Evolutionary conservation across 2,329 filamentous ascomycete genomes (phyloP), one percentile per base, ranked within the genome.

Genomic region (Truncatella angustata): DNA sequence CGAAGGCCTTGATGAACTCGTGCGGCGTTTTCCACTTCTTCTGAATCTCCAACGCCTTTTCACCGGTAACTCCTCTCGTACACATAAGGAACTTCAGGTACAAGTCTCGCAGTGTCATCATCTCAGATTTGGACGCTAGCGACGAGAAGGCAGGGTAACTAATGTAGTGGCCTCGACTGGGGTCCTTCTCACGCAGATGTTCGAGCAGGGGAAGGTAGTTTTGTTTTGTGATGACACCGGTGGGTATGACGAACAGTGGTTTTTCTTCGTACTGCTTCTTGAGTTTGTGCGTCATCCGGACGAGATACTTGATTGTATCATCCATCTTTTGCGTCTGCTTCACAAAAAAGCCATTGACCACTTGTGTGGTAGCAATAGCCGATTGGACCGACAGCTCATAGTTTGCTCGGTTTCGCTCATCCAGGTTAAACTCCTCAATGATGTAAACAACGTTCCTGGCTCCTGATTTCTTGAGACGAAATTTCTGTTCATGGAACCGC

Each of bases 71-170:
- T 1, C 88, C 87, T 50, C 80, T 80, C 2, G 82, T 90, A 56
- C 87, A 90, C 88, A 94, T 91, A 44, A 94, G 77, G 88, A 94
- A 93, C 68, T 92, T 92, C 23, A 94, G 72, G 59, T 83, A 93
- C 0, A 92, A 68, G 60, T 94, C 90, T 51, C 87, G 77, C 9
- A 93, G 72, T 0, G 88, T 89, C 60, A 91, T 80, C 53, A 80
- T 80, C 49, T 89, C 86, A 0, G 87, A 90, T 67, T 94, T 94
- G 7, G 86, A 89, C 1, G 84, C 84, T 40, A 93, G 70, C 1
- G 84, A 84, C 0, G 85, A 82, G 64, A 93, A 92, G 0, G 86
- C 86, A 0, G 79, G 72, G 60, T 91, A 91, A 10, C 80, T 89
- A 54, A 91, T 80, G 60, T 86, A 78, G 63, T 84, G 83, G 3